Percentiles rank a stretch among this genome's conserved stretches.
phyloP scores from a whole-genome alignment of 176 grass and related monocot genomes.

The Phyllostachys edulis region DNA sequence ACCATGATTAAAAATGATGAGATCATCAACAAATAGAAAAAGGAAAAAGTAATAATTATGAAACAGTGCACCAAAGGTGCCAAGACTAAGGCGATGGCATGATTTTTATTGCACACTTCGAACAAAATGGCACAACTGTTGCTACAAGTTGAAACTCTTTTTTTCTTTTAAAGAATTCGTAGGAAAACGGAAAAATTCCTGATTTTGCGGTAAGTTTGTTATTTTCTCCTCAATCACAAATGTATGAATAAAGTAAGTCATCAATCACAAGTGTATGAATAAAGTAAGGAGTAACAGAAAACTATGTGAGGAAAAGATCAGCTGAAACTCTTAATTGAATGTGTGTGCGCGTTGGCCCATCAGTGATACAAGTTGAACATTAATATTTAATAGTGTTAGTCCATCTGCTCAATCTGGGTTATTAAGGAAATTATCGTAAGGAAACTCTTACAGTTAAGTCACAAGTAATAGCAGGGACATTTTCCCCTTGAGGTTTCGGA shows the following conservation, averaged over 20 bases:
- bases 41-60: background rate
- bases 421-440: background rate
- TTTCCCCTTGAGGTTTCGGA: slow-evolving; percentile 89
- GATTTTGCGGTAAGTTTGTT: background rate
- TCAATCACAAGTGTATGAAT: background rate
- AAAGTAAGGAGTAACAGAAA: background rate
- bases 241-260: background rate
- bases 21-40: slow-evolving; percentile 11
- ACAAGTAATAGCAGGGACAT: slow-evolving; percentile 61
- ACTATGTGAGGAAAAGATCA: background rate
- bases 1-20: slow-evolving; percentile 22
- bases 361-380: background rate
- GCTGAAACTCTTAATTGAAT: background rate
- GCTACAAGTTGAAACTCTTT: background rate
- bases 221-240: background rate
- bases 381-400: background rate
- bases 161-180: background rate
- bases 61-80: no score
- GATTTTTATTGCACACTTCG: no score
- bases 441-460: slow-evolving; percentile 68
- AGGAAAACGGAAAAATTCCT: background rate
- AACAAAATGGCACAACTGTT: background rate
- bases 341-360: background rate
- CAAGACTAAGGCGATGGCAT: no score
- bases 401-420: background rate